phyloP scores from a whole-genome alignment of 1,284 basidiomycete genomes.

The Lignosus rhinocerotis region DNA sequence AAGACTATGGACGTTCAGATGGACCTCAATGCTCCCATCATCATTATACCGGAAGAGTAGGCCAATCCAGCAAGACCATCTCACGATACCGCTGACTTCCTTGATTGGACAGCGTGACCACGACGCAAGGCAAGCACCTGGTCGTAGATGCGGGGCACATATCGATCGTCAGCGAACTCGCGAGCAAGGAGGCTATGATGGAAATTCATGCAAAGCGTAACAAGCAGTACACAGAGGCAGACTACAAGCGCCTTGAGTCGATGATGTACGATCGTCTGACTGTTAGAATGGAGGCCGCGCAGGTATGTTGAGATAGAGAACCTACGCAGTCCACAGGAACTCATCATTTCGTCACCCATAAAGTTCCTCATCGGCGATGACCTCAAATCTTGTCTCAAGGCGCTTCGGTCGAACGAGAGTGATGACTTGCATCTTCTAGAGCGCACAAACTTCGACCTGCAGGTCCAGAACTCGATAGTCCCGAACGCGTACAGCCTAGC shows the following conservation, averaged over 20 bases:
- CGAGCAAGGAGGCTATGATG: slow-evolving; percentile 80
- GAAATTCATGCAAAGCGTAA: slow-evolving; percentile 86
- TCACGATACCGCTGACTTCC: not conserved
- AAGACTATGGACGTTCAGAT: slow-evolving; percentile 96
- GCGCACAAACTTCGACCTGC: slow-evolving; percentile 89
- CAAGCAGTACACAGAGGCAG: slow-evolving; percentile 86
- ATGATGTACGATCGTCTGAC: slow-evolving; percentile 96
- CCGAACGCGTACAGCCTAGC: slow-evolving; percentile 85
- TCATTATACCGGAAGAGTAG: slow-evolving; percentile 94
- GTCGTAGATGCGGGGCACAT: slow-evolving; percentile 98
- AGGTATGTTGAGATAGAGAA: slow-evolving; percentile 50
- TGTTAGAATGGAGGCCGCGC: slow-evolving; percentile 86
- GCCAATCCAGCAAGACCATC: slow-evolving; percentile 23
- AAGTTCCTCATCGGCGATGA: slow-evolving; percentile 92
- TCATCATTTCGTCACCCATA: not conserved
- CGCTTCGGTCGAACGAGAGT: slow-evolving; percentile 59
- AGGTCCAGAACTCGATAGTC: slow-evolving; percentile 93
- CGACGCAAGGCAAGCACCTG: slow-evolving; percentile 80
- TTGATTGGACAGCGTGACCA: slow-evolving; percentile 59
- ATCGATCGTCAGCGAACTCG: slow-evolving; percentile 88
- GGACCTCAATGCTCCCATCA: slow-evolving; percentile 97
- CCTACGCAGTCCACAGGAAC: not conserved
- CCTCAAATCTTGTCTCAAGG: slow-evolving; percentile 79
- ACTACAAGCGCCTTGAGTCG: slow-evolving; percentile 86
- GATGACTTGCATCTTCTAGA: slow-evolving; percentile 88